Percentiles rank a stretch among this genome's conserved stretches.
phyloP scores from a whole-genome alignment of 148 eudicot genomes.

The Vaccinium darrowii region DNA sequence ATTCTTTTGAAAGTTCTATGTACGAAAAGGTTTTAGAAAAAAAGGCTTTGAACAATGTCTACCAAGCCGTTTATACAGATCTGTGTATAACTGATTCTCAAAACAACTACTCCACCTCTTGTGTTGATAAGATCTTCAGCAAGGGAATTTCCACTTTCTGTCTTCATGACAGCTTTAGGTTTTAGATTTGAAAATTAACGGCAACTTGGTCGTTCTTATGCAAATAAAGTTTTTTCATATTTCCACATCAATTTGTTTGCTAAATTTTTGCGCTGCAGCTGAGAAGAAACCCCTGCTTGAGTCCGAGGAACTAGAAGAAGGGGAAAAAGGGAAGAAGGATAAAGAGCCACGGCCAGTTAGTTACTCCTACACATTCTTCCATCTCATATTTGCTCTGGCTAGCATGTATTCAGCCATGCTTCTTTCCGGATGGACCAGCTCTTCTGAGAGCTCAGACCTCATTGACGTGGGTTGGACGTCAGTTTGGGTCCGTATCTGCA shows the following conservation, averaged over 20 bases:
- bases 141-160: background rate
- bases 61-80: background rate
- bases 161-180: background rate
- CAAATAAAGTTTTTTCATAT: background rate
- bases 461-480: slow-evolving; percentile 99
- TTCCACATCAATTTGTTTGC: background rate
- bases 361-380: slow-evolving; percentile 91
- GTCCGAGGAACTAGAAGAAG: slow-evolving; percentile 71
- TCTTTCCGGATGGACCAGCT: slow-evolving; percentile 88
- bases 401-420: slow-evolving; percentile 99
- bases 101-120: background rate
- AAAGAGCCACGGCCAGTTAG: slow-evolving; percentile 70
- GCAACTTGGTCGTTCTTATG: background rate
- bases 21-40: background rate
- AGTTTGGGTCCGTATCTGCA: slow-evolving; percentile 91
- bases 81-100: background rate
- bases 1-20: background rate
- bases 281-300: slow-evolving; percentile 61
- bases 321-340: slow-evolving; percentile 44
- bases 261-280: slow-evolving; percentile 36
- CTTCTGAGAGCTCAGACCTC: slow-evolving; percentile 70
- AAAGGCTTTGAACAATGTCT: background rate
- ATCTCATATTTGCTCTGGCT: slow-evolving; percentile 90
- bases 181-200: background rate
- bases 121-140: background rate